Percentiles rank a stretch among this genome's conserved stretches.
phyloP scores from a whole-genome alignment of 495 filamentous ascomycete genomes.

The Neurospora tetraspora region DNA sequence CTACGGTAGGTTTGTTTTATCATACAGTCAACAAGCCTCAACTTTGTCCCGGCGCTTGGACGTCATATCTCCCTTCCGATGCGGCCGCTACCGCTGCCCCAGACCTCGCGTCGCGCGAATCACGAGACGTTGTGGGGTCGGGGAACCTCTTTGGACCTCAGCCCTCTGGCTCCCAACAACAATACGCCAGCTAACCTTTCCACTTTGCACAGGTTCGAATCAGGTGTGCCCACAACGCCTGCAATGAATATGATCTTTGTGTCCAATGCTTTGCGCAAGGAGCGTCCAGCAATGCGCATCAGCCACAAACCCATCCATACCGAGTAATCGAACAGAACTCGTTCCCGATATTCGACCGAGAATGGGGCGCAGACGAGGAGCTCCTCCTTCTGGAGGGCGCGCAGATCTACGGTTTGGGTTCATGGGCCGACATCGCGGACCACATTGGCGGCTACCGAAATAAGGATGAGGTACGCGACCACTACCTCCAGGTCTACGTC shows the following conservation, averaged over 20 bases:
- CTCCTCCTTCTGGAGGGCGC: slow-evolving; percentile 84
- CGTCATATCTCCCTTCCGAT: background rate
- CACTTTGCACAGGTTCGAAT: slow-evolving; percentile 66
- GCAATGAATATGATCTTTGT: slow-evolving; percentile 93
- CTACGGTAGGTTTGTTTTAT: slow-evolving; percentile 56
- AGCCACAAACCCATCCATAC: slow-evolving; percentile 74
- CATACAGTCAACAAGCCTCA: background rate
- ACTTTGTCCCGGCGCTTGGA: background rate
- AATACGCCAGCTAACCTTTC: slow-evolving; percentile 6
- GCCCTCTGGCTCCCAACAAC: background rate
- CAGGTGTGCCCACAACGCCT: slow-evolving; percentile 70
- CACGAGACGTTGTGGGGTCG: slow-evolving; percentile 9
- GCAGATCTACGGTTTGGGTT: slow-evolving; percentile 95
- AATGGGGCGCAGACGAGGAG: slow-evolving; percentile 98
- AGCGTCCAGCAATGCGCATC: slow-evolving; percentile 65
- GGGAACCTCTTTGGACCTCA: background rate
- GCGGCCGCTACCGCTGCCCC: background rate
- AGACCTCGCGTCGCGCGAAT: slow-evolving; percentile 1
- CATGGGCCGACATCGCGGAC: slow-evolving; percentile 96
- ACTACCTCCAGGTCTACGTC: slow-evolving; percentile 84
- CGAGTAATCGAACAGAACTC: slow-evolving; percentile 97
- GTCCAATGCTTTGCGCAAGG: slow-evolving; percentile 88
- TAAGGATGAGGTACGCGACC: slow-evolving; percentile 90
- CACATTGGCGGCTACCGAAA: slow-evolving; percentile 91
- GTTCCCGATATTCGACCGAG: slow-evolving; percentile 86